Evolutionary conservation across 495 filamentous ascomycete genomes (phyloP).

Genomic region (Penicillium longicatenatum): DNA sequence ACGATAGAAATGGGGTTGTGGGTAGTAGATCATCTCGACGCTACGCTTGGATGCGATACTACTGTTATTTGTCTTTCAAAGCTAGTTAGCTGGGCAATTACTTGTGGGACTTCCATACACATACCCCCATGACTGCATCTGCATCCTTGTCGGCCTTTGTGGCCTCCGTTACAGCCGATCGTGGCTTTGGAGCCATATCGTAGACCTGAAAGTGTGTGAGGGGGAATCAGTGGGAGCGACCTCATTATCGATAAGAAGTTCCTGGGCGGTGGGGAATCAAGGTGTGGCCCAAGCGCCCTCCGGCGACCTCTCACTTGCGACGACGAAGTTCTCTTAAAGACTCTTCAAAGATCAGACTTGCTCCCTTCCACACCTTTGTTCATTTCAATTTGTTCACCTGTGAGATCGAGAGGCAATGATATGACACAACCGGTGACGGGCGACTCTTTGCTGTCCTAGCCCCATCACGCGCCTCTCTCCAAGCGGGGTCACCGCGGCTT

Average conservation of each 20-base stretch:
- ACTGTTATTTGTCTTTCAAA: slow-evolving; percentile 78
- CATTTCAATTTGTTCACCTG: slow-evolving; percentile 1
- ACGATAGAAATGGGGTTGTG: slow-evolving; percentile 78
- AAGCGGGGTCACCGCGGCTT: slow-evolving; percentile 30
- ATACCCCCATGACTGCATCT: slow-evolving; percentile 70
- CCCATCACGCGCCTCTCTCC: slow-evolving; percentile 8
- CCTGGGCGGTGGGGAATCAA: slow-evolving; percentile 38
- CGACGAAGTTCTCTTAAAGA: slow-evolving; percentile 28
- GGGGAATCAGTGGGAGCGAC: slow-evolving; percentile 1
- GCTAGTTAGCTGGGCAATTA: not conserved
- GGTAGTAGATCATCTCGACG: slow-evolving; percentile 80
- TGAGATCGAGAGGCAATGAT: slow-evolving; percentile 17
- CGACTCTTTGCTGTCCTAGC: slow-evolving; percentile 24
- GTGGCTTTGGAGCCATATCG: slow-evolving; percentile 16
- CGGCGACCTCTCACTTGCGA: slow-evolving; percentile 36
- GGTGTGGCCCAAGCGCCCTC: slow-evolving; percentile 46
- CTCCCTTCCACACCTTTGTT: slow-evolving; percentile 14
- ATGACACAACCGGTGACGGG: slow-evolving; percentile 24
- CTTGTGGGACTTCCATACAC: not conserved
- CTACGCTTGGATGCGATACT: slow-evolving; percentile 89
- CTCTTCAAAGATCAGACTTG: not conserved
- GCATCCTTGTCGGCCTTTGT: slow-evolving; percentile 52
- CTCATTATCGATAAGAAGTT: slow-evolving; percentile 21
- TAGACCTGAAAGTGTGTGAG: not conserved
- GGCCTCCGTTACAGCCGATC: slow-evolving; percentile 21